Conservation (phyloP, 2,329 filamentous ascomycete species). For the Tolypocladium tundrense region DNA sequence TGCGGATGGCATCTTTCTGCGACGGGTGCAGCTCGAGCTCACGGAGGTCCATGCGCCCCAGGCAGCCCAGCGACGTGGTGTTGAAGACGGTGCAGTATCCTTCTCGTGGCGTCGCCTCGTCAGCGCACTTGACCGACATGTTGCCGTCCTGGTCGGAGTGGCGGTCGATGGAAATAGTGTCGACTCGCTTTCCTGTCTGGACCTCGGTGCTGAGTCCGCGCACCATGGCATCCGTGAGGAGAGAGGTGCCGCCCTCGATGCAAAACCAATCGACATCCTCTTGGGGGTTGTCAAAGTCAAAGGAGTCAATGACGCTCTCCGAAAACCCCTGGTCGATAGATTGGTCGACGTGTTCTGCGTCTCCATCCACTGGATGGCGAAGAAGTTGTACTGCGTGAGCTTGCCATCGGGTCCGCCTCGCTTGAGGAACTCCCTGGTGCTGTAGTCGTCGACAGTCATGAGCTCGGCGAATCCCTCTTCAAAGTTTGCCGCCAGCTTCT, state of each 20-base stretch:
- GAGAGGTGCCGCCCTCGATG: neutral
- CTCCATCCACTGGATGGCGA: conserved; percentile 12
- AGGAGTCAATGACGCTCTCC: conserved; percentile 22
- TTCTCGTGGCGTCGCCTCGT: neutral
- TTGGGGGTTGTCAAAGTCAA: conserved; percentile 16
- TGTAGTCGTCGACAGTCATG: conserved; percentile 8
- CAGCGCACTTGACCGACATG: neutral
- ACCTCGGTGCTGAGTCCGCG: neutral
- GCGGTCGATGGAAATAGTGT: neutral
- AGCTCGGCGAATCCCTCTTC: conserved; percentile 1
- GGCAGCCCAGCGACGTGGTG: neutral
- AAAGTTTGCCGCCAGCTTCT: conserved; percentile 1
- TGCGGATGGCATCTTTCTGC: neutral
- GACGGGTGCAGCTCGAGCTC: neutral
- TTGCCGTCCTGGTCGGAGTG: neutral
- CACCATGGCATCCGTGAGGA: conserved; percentile 31
- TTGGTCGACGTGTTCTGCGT: conserved; percentile 14
- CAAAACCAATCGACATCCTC: conserved; percentile 3
- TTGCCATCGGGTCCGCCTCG: conserved; percentile 3
- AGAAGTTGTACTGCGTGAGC: conserved; percentile 5
- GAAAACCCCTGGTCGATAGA: conserved; percentile 23
- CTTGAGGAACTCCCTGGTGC: conserved; percentile 12
- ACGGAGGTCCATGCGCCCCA: neutral
- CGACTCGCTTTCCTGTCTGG: neutral
- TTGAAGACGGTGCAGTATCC: neutral